phyloP scores from a whole-genome alignment of 2,329 filamentous ascomycete species.

The Alternaria postmessia region DNA sequence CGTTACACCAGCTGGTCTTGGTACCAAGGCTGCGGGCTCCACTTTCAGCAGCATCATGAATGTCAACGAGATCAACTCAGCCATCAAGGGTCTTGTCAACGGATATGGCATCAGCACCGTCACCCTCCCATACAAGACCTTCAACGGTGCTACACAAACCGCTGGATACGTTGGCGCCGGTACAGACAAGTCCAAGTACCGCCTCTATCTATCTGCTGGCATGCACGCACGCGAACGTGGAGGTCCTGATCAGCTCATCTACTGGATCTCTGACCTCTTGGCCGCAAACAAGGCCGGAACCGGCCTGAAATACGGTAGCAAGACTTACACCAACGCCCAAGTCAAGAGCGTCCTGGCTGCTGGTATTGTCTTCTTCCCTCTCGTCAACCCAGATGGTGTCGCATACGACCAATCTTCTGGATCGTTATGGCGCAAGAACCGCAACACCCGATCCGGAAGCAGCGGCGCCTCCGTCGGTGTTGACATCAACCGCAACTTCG shows the following conservation, averaged over 20 bases:
- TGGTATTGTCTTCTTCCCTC: slow-evolving; percentile 62
- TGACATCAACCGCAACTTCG: slow-evolving; percentile 55
- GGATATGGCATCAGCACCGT: slow-evolving; percentile 55
- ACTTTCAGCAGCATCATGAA: slow-evolving; percentile 58
- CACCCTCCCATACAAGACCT: slow-evolving; percentile 55
- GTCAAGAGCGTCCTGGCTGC: slow-evolving; percentile 61
- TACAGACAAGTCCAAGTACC: slow-evolving; percentile 53
- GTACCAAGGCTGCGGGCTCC: slow-evolving; percentile 47
- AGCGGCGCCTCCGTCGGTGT: slow-evolving; percentile 39
- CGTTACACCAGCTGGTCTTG: slow-evolving; percentile 54
- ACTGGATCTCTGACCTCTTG: slow-evolving; percentile 66
- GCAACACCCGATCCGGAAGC: slow-evolving; percentile 52
- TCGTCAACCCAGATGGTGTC: slow-evolving; percentile 49
- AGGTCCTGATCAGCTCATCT: slow-evolving; percentile 64
- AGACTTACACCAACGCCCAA: slow-evolving; percentile 61
- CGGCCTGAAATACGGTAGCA: slow-evolving; percentile 62
- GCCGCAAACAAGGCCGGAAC: slow-evolving; percentile 59
- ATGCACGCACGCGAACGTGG: slow-evolving; percentile 68
- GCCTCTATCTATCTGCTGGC: slow-evolving; percentile 61
- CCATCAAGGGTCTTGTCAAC: slow-evolving; percentile 54
- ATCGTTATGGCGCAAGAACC: slow-evolving; percentile 50
- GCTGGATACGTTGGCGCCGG: slow-evolving; percentile 58
- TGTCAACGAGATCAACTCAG: slow-evolving; percentile 56
- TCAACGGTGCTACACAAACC: slow-evolving; percentile 53
- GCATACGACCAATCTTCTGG: slow-evolving; percentile 45